Evolutionary conservation across 2,329 filamentous ascomycete genomes (phyloP).

Genomic region (Fusarium praegraminearum): DNA sequence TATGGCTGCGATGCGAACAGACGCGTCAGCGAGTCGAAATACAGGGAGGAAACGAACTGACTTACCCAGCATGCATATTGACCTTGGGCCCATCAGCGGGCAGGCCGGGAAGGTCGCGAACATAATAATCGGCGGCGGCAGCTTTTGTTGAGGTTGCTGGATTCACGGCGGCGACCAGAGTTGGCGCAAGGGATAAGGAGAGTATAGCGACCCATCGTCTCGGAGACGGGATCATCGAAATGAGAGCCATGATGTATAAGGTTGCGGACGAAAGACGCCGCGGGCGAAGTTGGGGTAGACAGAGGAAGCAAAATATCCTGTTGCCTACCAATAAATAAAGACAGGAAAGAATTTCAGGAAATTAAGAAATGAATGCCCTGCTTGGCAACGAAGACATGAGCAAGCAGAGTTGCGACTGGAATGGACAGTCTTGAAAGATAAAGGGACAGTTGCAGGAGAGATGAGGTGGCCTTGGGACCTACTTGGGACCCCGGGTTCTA

Average conservation of each 20-base stretch:
- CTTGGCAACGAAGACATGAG: constrained; percentile 20
- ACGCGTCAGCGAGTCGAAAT: constrained; percentile 41
- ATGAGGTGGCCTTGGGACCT: constrained; percentile 41
- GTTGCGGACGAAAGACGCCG: constrained; percentile 38
- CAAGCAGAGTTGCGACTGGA: constrained; percentile 34
- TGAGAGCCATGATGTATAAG: constrained; percentile 44
- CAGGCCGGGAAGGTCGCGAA: constrained; percentile 85
- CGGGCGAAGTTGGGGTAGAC: constrained; percentile 18
- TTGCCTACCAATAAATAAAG: constrained; percentile 8
- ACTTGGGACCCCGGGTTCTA: constrained; percentile 34
- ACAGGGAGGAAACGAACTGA: constrained; percentile 27
- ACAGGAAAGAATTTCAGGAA: constrained; percentile 10
- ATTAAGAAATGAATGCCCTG: constrained; percentile 5
- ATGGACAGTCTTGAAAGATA: constrained; percentile 20
- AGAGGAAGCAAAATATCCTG: constrained; percentile 5
- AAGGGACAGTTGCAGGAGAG: constrained; percentile 29
- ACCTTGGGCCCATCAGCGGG: constrained; percentile 77
- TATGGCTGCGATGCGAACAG: constrained; percentile 71
- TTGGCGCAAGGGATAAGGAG: constrained; percentile 58
- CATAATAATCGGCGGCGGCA: constrained; percentile 82
- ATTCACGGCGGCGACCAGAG: constrained; percentile 49
- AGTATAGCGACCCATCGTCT: constrained; percentile 51
- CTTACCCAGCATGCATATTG: constrained; percentile 99
- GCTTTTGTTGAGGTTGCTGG: constrained; percentile 44
- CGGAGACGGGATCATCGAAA: constrained; percentile 41